phyloP scores from a whole-genome alignment of 2,329 filamentous ascomycete genomes.

The Colletotrichum cereale region DNA sequence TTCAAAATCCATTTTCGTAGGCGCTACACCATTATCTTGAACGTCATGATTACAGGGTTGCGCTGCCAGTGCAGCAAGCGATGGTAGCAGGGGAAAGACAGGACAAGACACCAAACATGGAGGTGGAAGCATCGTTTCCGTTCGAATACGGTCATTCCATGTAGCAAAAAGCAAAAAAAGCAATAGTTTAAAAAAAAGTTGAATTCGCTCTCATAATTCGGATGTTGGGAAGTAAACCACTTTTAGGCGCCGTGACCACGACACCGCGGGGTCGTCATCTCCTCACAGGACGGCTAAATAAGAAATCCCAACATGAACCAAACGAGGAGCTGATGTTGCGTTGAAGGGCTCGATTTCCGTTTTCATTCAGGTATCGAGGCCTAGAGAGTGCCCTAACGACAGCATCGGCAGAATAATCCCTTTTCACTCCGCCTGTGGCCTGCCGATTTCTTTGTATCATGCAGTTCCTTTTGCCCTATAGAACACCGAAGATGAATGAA shows the following conservation, averaged over 20 bases:
- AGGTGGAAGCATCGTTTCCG: not conserved
- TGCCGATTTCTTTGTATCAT: constrained; percentile 57
- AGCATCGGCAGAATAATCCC: constrained; percentile 54
- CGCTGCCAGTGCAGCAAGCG: not conserved
- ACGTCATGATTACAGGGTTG: constrained; percentile 39
- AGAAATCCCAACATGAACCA: constrained; percentile 24
- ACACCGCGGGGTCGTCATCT: constrained; percentile 33
- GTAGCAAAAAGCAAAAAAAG: not conserved
- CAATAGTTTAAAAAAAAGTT: constrained; percentile 31
- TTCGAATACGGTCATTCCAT: not conserved
- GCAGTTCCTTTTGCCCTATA: constrained; percentile 63
- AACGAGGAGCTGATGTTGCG: constrained; percentile 16
- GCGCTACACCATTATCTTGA: constrained; percentile 23
- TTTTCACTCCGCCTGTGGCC: constrained; percentile 48
- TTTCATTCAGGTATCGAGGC: constrained; percentile 43
- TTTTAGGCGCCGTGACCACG: constrained; percentile 24
- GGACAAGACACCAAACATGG: not conserved
- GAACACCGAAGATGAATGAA: constrained; percentile 69
- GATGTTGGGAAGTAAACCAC: constrained; percentile 22
- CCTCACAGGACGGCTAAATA: constrained; percentile 21
- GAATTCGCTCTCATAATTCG: constrained; percentile 39
- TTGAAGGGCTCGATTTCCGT: constrained; percentile 42
- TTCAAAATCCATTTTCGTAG: not conserved
- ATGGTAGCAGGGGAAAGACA: not conserved
- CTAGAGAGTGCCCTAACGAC: constrained; percentile 54